Evolutionary conservation across 2,329 filamentous ascomycete species (phyloP).

Genomic region (Cercospora sesami): DNA sequence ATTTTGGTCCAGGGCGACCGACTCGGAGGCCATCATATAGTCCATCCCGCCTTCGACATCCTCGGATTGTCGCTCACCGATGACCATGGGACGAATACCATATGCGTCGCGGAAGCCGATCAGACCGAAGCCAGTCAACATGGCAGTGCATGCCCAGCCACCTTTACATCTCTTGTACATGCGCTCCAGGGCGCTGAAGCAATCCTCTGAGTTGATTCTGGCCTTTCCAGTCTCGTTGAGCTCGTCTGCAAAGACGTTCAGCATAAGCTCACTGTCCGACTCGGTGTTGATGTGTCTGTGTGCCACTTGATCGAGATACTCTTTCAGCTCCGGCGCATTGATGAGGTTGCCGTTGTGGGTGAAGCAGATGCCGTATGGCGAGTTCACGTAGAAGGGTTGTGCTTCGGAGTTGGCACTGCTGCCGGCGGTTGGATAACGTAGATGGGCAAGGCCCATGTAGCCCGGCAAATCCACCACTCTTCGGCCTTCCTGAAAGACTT

Average conservation of each 20-base stretch:
- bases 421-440: slow-evolving; percentile 87
- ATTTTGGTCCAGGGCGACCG: slow-evolving; percentile 76
- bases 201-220: slow-evolving; percentile 74
- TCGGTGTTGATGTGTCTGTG: slow-evolving; percentile 89
- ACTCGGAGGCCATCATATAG: slow-evolving; percentile 91
- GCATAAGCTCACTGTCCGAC: slow-evolving; percentile 81
- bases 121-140: slow-evolving; percentile 79
- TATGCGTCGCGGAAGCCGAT: slow-evolving; percentile 77
- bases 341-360: slow-evolving; percentile 88
- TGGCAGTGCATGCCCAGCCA: slow-evolving; percentile 76
- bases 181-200: slow-evolving; percentile 68
- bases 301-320: slow-evolving; percentile 73
- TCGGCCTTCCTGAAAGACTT: slow-evolving; percentile 79
- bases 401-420: slow-evolving; percentile 81
- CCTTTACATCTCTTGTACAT: slow-evolving; percentile 74
- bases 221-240: slow-evolving; percentile 78
- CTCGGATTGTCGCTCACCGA: slow-evolving; percentile 65
- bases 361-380: slow-evolving; percentile 77
- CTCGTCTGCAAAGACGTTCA: slow-evolving; percentile 85
- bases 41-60: slow-evolving; percentile 60
- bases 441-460: slow-evolving; percentile 81
- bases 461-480: slow-evolving; percentile 74
- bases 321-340: slow-evolving; percentile 69
- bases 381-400: slow-evolving; percentile 90
- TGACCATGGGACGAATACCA: slow-evolving; percentile 78